Evolutionary conservation across 192 early-diverging fungal species (phyloP).

Genomic region (Backusella mclennaniae): DNA sequence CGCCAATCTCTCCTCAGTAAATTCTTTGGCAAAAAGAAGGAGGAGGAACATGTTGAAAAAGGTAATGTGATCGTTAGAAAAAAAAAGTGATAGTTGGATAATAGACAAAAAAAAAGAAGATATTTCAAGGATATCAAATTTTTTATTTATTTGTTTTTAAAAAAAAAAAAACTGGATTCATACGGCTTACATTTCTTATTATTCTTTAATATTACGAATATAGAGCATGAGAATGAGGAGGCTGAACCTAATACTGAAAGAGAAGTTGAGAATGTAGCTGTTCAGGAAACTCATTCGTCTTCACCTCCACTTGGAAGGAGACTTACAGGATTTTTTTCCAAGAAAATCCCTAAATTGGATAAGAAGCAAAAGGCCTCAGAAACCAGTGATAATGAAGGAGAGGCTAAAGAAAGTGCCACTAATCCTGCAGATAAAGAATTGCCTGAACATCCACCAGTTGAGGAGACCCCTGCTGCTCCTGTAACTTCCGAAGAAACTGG

Average conservation of each 20-base stretch:
- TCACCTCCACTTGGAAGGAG: constrained; percentile 1
- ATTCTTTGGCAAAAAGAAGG: constrained; percentile 5
- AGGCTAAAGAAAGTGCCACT: background rate
- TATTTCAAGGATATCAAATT: background rate
- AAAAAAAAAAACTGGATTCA: background rate
- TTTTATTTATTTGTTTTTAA: background rate
- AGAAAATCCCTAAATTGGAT: background rate
- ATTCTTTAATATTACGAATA: background rate
- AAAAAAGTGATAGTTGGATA: background rate
- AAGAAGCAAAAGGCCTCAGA: background rate
- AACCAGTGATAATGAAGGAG: background rate
- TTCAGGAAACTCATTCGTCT: background rate
- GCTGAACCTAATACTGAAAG: constrained; percentile 3
- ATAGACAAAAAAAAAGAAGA: background rate
- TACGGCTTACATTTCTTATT: background rate
- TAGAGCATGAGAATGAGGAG: constrained; percentile 1
- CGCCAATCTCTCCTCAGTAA: constrained; percentile 5
- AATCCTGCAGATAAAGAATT: constrained; percentile 1
- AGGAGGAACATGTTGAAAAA: background rate
- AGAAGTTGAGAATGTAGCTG: background rate
- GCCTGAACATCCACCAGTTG: background rate
- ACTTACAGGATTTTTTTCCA: background rate
- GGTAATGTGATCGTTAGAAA: background rate
- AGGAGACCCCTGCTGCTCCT: background rate
- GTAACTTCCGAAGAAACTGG: background rate